Evolutionary conservation across 1,139 yeast species (phyloP).

Genomic region (Candida tropicalis): DNA sequence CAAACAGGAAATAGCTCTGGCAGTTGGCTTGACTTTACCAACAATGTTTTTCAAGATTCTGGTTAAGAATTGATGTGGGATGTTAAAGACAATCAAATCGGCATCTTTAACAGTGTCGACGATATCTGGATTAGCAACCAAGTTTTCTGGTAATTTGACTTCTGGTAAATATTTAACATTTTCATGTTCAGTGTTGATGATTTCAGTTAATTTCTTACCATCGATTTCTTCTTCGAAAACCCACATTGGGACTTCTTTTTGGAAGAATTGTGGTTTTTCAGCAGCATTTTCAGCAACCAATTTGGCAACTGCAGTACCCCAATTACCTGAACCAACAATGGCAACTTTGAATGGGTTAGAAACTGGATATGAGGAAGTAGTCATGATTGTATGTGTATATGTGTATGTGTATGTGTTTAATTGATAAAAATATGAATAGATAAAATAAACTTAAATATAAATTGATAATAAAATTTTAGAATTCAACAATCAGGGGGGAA

Average conservation of each 20-base stretch:
- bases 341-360: slow-evolving; percentile 54
- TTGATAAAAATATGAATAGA: neutral
- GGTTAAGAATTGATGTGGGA: slow-evolving; percentile 91
- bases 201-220: slow-evolving; percentile 77
- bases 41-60: slow-evolving; percentile 71
- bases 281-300: slow-evolving; percentile 84
- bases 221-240: slow-evolving; percentile 80
- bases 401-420: slow-evolving; percentile 1
- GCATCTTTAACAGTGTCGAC: slow-evolving; percentile 72
- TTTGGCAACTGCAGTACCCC: slow-evolving; percentile 97
- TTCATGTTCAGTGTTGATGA: slow-evolving; percentile 83
- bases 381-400: slow-evolving; percentile 24
- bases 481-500: neutral
- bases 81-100: slow-evolving; percentile 83
- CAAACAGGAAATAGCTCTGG: slow-evolving; percentile 88
- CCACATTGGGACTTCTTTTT: slow-evolving; percentile 85
- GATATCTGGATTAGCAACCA: slow-evolving; percentile 83
- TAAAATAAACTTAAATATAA: neutral
- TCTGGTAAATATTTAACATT: slow-evolving; percentile 88
- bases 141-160: slow-evolving; percentile 75
- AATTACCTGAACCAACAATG: slow-evolving; percentile 78
- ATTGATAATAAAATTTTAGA: neutral
- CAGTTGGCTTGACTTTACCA: slow-evolving; percentile 68
- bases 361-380: slow-evolving; percentile 38
- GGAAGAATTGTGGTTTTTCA: slow-evolving; percentile 68